A percentile compares a stretch with the other conserved stretches of the same genome.
phyloP scores from a whole-genome alignment of 345 rosid genomes.

The Rhodamnia argentea region DNA sequence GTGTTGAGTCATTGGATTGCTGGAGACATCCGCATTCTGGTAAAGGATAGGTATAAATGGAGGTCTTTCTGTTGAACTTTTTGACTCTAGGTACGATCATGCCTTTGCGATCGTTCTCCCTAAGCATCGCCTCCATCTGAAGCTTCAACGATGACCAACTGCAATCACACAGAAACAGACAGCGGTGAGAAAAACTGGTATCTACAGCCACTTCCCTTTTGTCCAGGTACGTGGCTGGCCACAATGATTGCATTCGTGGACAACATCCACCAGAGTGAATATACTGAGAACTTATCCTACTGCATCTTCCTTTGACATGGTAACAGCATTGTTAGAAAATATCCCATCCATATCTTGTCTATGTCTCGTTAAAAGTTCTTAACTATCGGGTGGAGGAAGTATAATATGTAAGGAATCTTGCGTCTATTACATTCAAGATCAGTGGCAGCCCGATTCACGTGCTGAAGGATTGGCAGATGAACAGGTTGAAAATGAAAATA shows the following conservation, averaged over 20 bases:
- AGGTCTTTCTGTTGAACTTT: slow-evolving; percentile 79
- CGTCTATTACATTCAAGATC: background rate
- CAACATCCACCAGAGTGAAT: background rate
- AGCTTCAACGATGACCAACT: slow-evolving; percentile 72
- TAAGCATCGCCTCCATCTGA: slow-evolving; percentile 59
- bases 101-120: slow-evolving; percentile 81
- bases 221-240: background rate
- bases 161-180: slow-evolving; percentile 13
- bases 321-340: background rate
- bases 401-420: background rate
- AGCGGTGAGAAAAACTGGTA: background rate
- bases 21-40: slow-evolving; percentile 83
- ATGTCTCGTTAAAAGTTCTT: background rate
- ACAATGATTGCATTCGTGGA: background rate
- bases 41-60: slow-evolving; percentile 74
- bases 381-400: background rate
- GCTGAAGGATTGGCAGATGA: background rate
- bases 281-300: background rate
- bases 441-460: background rate
- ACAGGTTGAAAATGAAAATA: background rate
- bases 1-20: slow-evolving; percentile 29
- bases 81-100: slow-evolving; percentile 67
- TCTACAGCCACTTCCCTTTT: background rate
- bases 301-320: background rate
- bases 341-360: background rate